Evolutionary conservation across 2,329 filamentous ascomycete species (phyloP), one percentile per base, ranked within the genome.

Genomic region (Penicillium thymicola): DNA sequence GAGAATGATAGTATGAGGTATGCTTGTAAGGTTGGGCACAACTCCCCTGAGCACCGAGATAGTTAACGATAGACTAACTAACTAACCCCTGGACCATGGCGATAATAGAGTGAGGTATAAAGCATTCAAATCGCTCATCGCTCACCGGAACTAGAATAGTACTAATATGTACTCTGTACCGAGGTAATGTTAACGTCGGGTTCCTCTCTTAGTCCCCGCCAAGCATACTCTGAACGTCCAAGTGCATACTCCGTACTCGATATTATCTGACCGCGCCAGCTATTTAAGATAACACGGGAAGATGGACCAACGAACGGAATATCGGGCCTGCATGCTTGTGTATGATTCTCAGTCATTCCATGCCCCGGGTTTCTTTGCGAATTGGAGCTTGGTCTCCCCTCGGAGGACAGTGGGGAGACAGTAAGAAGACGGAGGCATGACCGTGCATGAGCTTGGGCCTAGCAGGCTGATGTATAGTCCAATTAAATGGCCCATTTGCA

Each of bases 391-490:
- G 11, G 21, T 7, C 27, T 41, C 41, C 48, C 21, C 41, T 34
- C 27, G 21, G 37, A 23, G 18, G 23, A 37, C 30, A 51, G n/a
- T 16, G 8, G 9, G 30, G n/a, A 37, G 9, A 46, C 23, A 40
- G 34, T 25, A 18, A 38, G 28, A 14, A 51, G 46, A 34, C 36
- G 41, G 54, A 46, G 48, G 5, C 11, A 55, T 36, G 50, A 36
- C 57, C 53, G 57, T 54, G 53, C 46, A 51, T 41, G 53, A 49
- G 53, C 41, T 54, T n/a, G 36, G 59, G 14, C 49, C 56, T 47
- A 42, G 34, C 36, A 25, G 13, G 9, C 23, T 14, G n/a, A 36
- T 23, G 18, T 42, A 13, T 38, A 51, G 13, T 44, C 46, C 52
- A 54, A 60, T 60, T 14, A 55, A 21, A 54, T 16, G 28, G 10